These are phyloP conservation scores for Arxiozyma telluris DNA, from an alignment of 1,139 yeast species.

Conservation along the genomic window DNA sequence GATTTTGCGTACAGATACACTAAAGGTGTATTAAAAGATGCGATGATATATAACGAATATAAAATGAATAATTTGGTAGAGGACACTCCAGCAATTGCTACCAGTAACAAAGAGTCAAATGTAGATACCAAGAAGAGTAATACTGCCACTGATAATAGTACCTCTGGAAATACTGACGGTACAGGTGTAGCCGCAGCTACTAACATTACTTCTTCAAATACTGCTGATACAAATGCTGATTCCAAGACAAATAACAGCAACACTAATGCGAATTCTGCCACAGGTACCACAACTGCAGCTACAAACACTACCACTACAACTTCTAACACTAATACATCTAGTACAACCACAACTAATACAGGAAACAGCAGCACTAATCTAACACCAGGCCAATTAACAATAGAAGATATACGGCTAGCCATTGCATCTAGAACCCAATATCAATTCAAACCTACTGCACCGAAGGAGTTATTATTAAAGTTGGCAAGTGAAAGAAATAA, in stretches of 20 bases:
- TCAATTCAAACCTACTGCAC: constrained; percentile 86
- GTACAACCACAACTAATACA: neutral
- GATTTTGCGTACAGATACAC: constrained; percentile 92
- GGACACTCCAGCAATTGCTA: constrained; percentile 20
- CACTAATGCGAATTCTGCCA: neutral
- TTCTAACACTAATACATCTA: neutral
- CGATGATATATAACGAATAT: constrained; percentile 80
- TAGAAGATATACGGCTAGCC: constrained; percentile 87
- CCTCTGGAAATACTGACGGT: neutral
- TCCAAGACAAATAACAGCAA: constrained; percentile 12
- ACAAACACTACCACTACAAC: neutral
- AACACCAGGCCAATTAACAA: constrained; percentile 41
- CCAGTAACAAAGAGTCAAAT: constrained; percentile 16
- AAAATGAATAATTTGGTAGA: constrained; percentile 37
- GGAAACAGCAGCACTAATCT: constrained; percentile 5
- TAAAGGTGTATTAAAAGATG: constrained; percentile 76
- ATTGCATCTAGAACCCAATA: constrained; percentile 89
- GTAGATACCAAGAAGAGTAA: neutral
- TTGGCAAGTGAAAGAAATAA: constrained; percentile 88
- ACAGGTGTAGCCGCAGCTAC: constrained; percentile 6
- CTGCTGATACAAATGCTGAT: neutral
- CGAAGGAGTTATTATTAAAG: constrained; percentile 82
- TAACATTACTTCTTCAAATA: neutral
- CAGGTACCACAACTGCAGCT: neutral
- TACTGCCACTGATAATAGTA: neutral